A percentile compares a stretch with the other conserved stretches of the same genome.
These are phyloP conservation scores for Ganoderma lucidum DNA, from an alignment of 1,284 basidiomycete genomes.

Conservation along the genomic window DNA sequence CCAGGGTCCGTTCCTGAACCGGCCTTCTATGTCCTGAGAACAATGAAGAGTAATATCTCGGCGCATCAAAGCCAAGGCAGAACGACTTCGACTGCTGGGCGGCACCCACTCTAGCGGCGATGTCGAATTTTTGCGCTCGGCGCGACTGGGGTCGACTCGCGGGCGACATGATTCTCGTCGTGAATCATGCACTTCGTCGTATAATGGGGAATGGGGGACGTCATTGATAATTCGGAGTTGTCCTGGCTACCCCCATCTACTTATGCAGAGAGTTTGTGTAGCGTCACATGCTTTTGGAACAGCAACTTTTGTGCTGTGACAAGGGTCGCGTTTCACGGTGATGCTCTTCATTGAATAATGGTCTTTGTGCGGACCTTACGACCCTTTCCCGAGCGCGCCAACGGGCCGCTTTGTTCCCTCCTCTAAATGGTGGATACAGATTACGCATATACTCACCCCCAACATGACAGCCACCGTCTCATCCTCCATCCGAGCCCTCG, in stretches of 20 bases:
- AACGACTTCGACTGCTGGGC: not conserved
- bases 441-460: constrained; percentile 9
- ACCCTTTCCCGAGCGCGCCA: not conserved
- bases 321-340: not conserved
- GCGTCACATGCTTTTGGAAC: not conserved
- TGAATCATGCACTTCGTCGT: not conserved
- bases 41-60: not conserved
- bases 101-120: not conserved
- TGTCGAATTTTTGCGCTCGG: not conserved
- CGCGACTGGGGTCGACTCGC: not conserved
- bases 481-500: constrained; percentile 75
- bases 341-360: too few species aligned
- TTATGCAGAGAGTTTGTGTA: not conserved
- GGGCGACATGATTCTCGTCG: not conserved
- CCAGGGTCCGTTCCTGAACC: not conserved
- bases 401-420: not conserved
- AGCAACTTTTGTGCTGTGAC: not conserved
- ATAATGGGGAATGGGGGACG: too few species aligned
- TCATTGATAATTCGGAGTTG: too few species aligned
- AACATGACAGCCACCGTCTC: constrained; percentile 55
- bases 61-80: not conserved
- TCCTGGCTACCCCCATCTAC: too few species aligned
- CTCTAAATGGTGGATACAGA: not conserved
- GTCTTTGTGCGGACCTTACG: not conserved
- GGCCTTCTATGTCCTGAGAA: not conserved